These are phyloP conservation scores for Stachybotrys chlorohalonatus DNA, from an alignment of 2,329 filamentous ascomycete genomes.

Conservation along the genomic window DNA sequence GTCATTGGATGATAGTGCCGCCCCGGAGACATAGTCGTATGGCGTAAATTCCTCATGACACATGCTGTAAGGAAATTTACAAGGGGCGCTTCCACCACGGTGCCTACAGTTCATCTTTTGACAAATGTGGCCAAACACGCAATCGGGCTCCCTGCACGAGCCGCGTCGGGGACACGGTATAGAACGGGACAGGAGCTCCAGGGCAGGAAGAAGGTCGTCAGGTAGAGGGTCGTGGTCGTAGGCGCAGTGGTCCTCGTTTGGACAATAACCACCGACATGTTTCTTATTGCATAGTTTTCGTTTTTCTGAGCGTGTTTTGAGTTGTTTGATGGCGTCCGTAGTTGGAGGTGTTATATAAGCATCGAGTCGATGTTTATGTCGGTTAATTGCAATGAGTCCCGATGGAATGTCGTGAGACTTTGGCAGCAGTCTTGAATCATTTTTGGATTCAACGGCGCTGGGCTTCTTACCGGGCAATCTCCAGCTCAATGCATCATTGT, in stretches of 20 bases:
- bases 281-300: constrained; percentile 11
- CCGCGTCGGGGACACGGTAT: constrained; percentile 9
- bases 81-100: constrained; percentile 9
- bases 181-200: constrained; percentile 8
- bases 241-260: constrained; percentile 8
- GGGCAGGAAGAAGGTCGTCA: constrained; percentile 7
- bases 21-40: not conserved
- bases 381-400: constrained; percentile 8
- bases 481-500: not conserved
- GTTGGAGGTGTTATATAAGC: constrained; percentile 5
- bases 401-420: constrained; percentile 7
- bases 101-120: constrained; percentile 10
- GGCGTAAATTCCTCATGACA: constrained; percentile 9
- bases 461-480: not conserved
- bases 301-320: constrained; percentile 7
- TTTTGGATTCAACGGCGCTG: not conserved
- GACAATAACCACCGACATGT: constrained; percentile 8
- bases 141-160: constrained; percentile 6
- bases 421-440: constrained; percentile 7
- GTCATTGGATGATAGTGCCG: too few species aligned
- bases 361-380: constrained; percentile 9
- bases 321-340: constrained; percentile 3
- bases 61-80: constrained; percentile 7
- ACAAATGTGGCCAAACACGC: constrained; percentile 11
- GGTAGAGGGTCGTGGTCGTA: constrained; percentile 10